Base-by-base conservation (phyloP, 768 basidiomycete genomes). In the Phanerochaete carnosa region DNA sequence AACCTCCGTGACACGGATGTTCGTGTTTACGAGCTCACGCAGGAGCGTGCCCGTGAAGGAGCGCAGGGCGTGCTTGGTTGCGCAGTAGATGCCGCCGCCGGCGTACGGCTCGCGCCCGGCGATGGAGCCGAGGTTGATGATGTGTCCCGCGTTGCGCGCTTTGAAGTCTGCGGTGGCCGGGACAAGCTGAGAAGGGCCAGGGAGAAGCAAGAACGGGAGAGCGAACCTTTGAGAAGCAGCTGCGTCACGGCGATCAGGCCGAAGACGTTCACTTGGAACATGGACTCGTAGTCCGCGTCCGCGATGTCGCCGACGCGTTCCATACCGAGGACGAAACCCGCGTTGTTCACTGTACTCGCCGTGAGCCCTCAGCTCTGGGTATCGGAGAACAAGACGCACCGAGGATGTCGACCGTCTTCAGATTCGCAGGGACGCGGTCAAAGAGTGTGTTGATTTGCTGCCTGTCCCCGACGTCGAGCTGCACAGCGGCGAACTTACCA, bases 41-140 rank as follows among this genome's bases (percentile, higher is more conserved):
- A 93, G 73, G 49, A 98, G 76, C 5, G 89, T 83, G 39, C 86
- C 87, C 25, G 86, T 90, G 77, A 98, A 98, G 2, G 95, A 92
- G 50, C 82, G 82, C 8, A 99, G 89, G 23, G 92, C 92, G 65
- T 85, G 81, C 68, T 94, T 94, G 15, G 95, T 95, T 4, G 96
- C 96, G 62, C 88, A 92, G 75, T 97, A 98, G 66, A 98, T 90
- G 63, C 88, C 83, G 8, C 95, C 97, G 29, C 95, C 95, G 13
- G 87, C 85, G 69, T 98, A 98, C 4, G 96, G 72, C 47, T 75
- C 74, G 49, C 72, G 68, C 22, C 74, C 95, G 13, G 97, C 95
- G 60, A 99, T 84, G 12, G 94, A 96, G 8, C 97, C 95, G 53
- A 99, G 78, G 74, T 97, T 96, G 77, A 99, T 98, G 66, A 99